phyloP scores from a whole-genome alignment of 371 early-diverging fungal species.

The Thermomucor indicae-seudaticae region DNA sequence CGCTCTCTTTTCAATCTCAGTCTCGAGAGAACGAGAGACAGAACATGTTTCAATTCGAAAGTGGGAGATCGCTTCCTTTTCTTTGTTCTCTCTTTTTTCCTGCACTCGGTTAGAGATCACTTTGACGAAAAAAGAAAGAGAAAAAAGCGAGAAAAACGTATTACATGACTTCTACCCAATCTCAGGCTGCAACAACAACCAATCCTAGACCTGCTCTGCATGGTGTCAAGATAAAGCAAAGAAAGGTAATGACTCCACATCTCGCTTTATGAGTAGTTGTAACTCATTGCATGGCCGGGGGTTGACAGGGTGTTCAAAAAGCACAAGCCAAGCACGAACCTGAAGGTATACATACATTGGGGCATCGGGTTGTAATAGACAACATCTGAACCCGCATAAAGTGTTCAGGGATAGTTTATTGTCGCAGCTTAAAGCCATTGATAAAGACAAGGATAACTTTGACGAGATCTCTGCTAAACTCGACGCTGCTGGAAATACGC shows the following conservation, averaged over 20 bases:
- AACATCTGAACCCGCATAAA: slow-evolving; percentile 10
- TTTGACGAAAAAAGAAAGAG: slow-evolving; percentile 9
- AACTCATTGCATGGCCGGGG: background rate
- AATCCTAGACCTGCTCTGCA: slow-evolving; percentile 67
- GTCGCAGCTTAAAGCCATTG: slow-evolving; percentile 50
- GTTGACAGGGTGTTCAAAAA: slow-evolving; percentile 71
- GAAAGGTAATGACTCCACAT: slow-evolving; percentile 50
- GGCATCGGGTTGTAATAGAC: background rate
- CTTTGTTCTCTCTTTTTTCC: background rate
- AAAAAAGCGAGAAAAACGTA: too few relatives aligned
- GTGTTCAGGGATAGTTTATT: slow-evolving; percentile 77
- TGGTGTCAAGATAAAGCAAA: slow-evolving; percentile 80
- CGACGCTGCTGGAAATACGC: slow-evolving; percentile 80
- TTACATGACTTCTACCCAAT: slow-evolving; percentile 60
- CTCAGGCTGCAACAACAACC: slow-evolving; percentile 43
- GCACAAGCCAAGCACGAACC: slow-evolving; percentile 84
- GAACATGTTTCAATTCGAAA: too few relatives aligned
- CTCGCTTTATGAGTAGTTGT: background rate
- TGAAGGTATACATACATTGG: slow-evolving; percentile 47
- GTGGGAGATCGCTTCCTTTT: too few relatives aligned
- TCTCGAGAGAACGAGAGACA: too few relatives aligned
- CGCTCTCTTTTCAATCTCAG: too few relatives aligned
- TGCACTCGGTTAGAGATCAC: background rate
- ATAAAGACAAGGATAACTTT: slow-evolving; percentile 71
- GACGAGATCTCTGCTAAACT: slow-evolving; percentile 67